These are phyloP conservation scores for Byssothecium circinans DNA, from an alignment of 2,329 filamentous ascomycete genomes.

Conservation along the genomic window DNA sequence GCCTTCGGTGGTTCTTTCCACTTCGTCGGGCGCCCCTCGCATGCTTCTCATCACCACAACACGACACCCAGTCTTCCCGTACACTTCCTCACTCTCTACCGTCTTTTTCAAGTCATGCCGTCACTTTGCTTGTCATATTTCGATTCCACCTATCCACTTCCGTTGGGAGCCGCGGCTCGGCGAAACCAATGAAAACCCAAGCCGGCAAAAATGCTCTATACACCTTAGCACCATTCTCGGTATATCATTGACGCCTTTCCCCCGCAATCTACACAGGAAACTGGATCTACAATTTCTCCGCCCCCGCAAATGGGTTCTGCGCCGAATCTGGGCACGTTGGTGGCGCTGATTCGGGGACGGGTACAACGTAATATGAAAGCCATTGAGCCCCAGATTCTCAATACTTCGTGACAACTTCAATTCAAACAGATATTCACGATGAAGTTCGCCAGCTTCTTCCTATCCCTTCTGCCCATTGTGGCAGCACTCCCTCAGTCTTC, in stretches of 20 bases:
- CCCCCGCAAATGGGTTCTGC: not conserved
- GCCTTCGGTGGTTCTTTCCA: constrained; percentile 11
- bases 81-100: too few relatives aligned
- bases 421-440: constrained; percentile 22
- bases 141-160: constrained; percentile 13
- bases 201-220: constrained; percentile 19
- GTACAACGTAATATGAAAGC: too few relatives aligned
- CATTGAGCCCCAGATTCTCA: too few relatives aligned
- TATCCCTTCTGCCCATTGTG: constrained; percentile 24
- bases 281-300: constrained; percentile 24
- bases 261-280: constrained; percentile 19
- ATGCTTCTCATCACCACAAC: too few relatives aligned
- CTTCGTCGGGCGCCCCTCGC: not conserved
- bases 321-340: too few relatives aligned
- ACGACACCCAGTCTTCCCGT: too few relatives aligned
- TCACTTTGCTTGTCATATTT: not conserved
- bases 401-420: too few relatives aligned
- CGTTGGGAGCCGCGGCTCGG: constrained; percentile 9
- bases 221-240: constrained; percentile 19
- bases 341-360: too few relatives aligned
- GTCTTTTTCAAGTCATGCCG: too few relatives aligned
- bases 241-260: constrained; percentile 15
- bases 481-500: constrained; percentile 23
- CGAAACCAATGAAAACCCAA: constrained; percentile 5
- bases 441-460: constrained; percentile 30